A percentile compares a stretch with the other conserved stretches of the same genome.
Conservation (phyloP, 202 grass and related monocot species). For the Hordeum pubiflorum region DNA sequence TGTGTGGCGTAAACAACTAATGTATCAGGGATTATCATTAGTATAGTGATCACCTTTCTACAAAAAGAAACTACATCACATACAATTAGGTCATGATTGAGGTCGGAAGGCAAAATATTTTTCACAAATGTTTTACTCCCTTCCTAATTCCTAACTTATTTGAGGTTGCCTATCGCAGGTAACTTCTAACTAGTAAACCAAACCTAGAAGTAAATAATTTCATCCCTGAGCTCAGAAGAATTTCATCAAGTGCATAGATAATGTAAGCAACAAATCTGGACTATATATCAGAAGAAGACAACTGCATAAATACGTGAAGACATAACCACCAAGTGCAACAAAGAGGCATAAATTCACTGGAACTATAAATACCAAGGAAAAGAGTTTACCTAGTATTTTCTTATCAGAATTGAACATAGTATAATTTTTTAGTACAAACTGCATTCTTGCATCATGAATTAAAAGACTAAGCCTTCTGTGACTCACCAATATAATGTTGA, state of each 20-base stretch:
- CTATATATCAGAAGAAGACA: not conserved
- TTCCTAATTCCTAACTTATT: not conserved
- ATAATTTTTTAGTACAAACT: not conserved
- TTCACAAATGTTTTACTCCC: not conserved
- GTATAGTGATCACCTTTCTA: not conserved
- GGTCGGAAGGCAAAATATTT: not conserved
- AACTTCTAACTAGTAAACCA: not conserved
- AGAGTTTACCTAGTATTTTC: not conserved
- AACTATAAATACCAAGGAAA: not conserved
- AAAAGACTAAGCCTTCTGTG: not conserved
- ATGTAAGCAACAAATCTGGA: not conserved
- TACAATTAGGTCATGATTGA: not conserved
- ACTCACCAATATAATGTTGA: constrained; percentile 75
- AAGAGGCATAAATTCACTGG: not conserved
- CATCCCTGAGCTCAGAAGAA: not conserved
- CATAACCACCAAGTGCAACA: not conserved
- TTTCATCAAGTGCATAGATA: not conserved
- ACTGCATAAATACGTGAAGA: not conserved
- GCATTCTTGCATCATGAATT: not conserved
- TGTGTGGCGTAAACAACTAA: not conserved
- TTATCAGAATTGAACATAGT: not conserved
- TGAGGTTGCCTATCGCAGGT: not conserved
- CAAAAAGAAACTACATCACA: not conserved
- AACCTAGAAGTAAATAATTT: not conserved
- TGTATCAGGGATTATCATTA: not conserved